phyloP scores from a whole-genome alignment of 805 yeast genomes.

The Starmerella ratchasimensis region DNA sequence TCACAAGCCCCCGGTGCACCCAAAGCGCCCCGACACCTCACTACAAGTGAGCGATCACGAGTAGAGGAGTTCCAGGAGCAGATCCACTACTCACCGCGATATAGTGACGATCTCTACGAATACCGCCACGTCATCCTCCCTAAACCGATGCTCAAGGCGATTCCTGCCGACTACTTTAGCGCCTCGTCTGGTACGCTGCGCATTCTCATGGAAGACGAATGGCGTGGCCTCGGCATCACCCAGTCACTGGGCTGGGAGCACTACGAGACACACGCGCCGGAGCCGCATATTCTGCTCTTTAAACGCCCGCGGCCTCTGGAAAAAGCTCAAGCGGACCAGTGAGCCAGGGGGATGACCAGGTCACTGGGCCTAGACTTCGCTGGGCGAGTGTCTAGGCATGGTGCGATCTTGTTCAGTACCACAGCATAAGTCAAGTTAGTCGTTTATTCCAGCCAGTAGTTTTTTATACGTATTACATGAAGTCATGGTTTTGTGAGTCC shows the following conservation, averaged over 20 bases:
- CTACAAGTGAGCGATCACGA: conserved; percentile 72
- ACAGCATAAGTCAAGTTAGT: too few relatives aligned
- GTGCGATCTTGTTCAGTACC: too few relatives aligned
- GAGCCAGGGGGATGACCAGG: too few relatives aligned
- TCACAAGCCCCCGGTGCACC: too few relatives aligned
- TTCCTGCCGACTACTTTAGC: conserved; percentile 88
- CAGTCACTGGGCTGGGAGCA: conserved; percentile 97
- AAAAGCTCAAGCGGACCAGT: too few relatives aligned
- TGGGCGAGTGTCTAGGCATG: too few relatives aligned
- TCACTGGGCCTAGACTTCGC: too few relatives aligned
- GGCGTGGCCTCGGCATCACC: conserved; percentile 97
- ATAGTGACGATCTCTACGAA: conserved; percentile 82
- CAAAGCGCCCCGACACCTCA: conserved; percentile 52
- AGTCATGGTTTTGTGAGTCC: too few relatives aligned
- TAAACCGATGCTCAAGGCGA: conserved; percentile 82
- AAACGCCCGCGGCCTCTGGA: conserved; percentile 29
- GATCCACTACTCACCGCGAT: conserved; percentile 82
- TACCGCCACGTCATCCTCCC: conserved; percentile 96
- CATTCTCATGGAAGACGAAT: conserved; percentile 84
- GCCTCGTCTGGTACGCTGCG: conserved; percentile 88
- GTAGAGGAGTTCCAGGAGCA: conserved; percentile 83
- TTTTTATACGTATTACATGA: too few relatives aligned
- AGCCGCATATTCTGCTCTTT: conserved; percentile 88
- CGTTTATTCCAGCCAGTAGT: too few relatives aligned
- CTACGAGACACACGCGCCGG: conserved; percentile 96